Conservation (phyloP, 1,284 basidiomycete species). For the Ganoderma sp. region DNA sequence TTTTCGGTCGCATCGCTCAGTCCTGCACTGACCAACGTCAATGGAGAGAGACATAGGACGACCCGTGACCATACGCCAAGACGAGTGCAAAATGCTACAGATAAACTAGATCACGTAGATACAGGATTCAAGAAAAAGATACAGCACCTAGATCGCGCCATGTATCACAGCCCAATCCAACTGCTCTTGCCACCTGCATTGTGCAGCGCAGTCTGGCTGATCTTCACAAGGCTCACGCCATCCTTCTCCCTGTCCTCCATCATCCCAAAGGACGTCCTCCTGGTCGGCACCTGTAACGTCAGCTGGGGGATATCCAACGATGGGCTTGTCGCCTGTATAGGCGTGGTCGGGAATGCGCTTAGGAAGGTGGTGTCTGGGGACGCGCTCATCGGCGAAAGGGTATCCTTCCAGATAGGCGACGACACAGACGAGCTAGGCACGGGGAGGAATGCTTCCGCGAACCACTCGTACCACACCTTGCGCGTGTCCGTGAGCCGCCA, state of each 20-base stretch:
- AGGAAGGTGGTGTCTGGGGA: slow-evolving; percentile 34
- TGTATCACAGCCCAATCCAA: slow-evolving; percentile 79
- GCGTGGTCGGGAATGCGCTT: slow-evolving; percentile 45
- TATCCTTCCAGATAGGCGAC: slow-evolving; percentile 30
- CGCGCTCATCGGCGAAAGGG: slow-evolving; percentile 28
- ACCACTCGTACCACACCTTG: slow-evolving; percentile 99
- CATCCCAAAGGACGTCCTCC: slow-evolving; percentile 11
- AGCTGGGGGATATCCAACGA: slow-evolving; percentile 48
- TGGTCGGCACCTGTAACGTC: slow-evolving; percentile 21
- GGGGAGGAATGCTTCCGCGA: slow-evolving; percentile 88
- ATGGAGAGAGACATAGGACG: neutral
- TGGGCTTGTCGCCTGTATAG: slow-evolving; percentile 61
- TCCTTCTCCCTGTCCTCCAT: slow-evolving; percentile 37
- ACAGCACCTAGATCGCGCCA: slow-evolving; percentile 8
- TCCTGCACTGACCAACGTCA: neutral
- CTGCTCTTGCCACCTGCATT: slow-evolving; percentile 90
- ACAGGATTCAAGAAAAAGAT: neutral
- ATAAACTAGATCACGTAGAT: slow-evolving; percentile 1
- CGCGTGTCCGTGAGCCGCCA: slow-evolving; percentile 92
- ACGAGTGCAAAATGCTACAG: neutral
- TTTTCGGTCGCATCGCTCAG: neutral
- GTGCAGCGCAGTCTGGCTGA: slow-evolving; percentile 90
- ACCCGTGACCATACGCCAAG: too few relatives aligned
- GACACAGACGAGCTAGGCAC: slow-evolving; percentile 44
- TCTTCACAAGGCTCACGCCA: slow-evolving; percentile 69